Base-by-base conservation (phyloP, 2,329 filamentous ascomycete species). In the Colletotrichum coccodes region DNA sequence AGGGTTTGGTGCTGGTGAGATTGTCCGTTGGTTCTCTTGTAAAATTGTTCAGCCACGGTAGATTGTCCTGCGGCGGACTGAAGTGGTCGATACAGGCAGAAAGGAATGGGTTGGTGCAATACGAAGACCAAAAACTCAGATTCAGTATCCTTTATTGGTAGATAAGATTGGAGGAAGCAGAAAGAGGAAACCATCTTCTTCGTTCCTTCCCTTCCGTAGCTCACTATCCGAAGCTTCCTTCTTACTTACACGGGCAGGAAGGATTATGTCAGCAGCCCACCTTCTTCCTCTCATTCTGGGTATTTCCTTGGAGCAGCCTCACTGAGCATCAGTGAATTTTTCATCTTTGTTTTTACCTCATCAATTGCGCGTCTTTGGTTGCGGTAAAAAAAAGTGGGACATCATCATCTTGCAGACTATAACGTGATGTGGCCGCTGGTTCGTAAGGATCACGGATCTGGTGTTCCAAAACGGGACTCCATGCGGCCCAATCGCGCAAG, bases 401-500 rank as follows among this genome's bases (percentile, higher is more conserved):
- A n/a, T n/a, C n/a, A n/a, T n/a, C n/a, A n/a, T n/a, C n/a, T n/a
- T n/a, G n/a, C 11, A 50, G 7, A 11, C n/a, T 21, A 21, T 11
- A 9, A 32, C 47, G 9, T 23, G 7, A 6, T n/a, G n/a, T 34
- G 18, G 3, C 9, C n/a, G n/a, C 0, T 23, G 3, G 12, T 3
- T n/a, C 36, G 30, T 23, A 9, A 16, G 36, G 21, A 59, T 23
- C 6, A 34, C 2, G 21, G n/a, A 23, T n/a, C 32, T n/a, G 28
- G 47, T 16, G 21, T 38, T 32, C 18, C 16, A 42, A 30, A 28
- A 12, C 14, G 28, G 18, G 34, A 11, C 26, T 23, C 18, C 16
- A 46, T 18, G 52, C 60, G 38, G 56, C 6, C 64, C 52, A 64
- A 68, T 59, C 26, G 47, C 38, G 21, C 26, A 11, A 6, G 8